These are phyloP conservation scores for Boletus insuetus DNA, from an alignment of 768 basidiomycete genomes.

Conservation along the genomic window DNA sequence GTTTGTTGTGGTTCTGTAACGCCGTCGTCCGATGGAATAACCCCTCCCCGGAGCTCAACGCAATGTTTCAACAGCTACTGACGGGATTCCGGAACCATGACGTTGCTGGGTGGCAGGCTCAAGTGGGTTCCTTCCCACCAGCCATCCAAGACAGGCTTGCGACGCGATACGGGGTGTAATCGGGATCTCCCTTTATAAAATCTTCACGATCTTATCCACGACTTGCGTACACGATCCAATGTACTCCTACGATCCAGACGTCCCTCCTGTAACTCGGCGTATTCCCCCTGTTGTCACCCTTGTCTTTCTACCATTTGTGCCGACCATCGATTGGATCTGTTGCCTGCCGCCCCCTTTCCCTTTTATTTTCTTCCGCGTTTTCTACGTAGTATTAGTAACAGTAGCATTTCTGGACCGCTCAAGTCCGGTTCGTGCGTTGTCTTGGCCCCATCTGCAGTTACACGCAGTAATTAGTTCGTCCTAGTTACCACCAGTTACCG, in stretches of 20 bases:
- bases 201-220: conserved; percentile 16
- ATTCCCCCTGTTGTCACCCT: conserved; percentile 20
- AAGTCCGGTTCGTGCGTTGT: conserved; percentile 22
- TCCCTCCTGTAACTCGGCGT: conserved; percentile 6
- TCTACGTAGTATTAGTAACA: conserved; percentile 23
- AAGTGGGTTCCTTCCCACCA: conserved; percentile 81
- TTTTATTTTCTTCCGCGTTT: not conserved
- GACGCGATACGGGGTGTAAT: conserved; percentile 81
- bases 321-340: conserved; percentile 24
- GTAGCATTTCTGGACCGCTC: conserved; percentile 19
- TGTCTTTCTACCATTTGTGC: conserved; percentile 28
- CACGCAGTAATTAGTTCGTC: conserved; percentile 25
- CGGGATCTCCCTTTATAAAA: not conserved
- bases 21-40: conserved; percentile 94
- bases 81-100: conserved; percentile 89
- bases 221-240: conserved; percentile 4
- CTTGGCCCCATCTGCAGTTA: conserved; percentile 30
- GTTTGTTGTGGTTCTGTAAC: conserved; percentile 96
- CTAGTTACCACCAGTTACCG: conserved; percentile 30
- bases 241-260: conserved; percentile 14
- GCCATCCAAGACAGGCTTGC: conserved; percentile 85
- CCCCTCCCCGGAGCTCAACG: conserved; percentile 87
- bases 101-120: conserved; percentile 79
- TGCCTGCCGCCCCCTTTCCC: conserved; percentile 2
- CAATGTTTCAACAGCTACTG: conserved; percentile 90